phyloP scores from a whole-genome alignment of 1,284 basidiomycete genomes.

The Hemileia vastatrix region DNA sequence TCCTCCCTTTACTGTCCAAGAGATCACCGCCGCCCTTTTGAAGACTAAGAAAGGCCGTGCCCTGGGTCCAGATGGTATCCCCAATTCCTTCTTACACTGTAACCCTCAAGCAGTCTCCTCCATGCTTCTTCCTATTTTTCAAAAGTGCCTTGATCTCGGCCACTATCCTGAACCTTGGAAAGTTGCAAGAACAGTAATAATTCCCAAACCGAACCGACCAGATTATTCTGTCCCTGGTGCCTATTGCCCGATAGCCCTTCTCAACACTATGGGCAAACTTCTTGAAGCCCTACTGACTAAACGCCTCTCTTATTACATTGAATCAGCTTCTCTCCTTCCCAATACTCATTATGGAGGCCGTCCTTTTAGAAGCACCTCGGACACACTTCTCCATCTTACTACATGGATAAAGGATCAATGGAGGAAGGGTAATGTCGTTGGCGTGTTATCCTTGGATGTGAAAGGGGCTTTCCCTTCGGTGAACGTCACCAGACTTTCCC shows the following conservation, averaged over 20 bases:
- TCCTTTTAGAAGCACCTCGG: not conserved
- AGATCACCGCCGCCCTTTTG: no score
- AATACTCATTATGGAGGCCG: constrained; percentile 6
- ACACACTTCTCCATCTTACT: not conserved
- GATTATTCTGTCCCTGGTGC: not conserved
- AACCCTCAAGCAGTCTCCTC: no score
- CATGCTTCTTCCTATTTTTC: no score
- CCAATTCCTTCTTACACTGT: no score
- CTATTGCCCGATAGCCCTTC: constrained; percentile 7
- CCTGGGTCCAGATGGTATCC: no score
- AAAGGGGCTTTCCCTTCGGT: constrained; percentile 8
- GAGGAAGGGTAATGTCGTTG: constrained; percentile 1
- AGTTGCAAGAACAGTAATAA: constrained; percentile 3
- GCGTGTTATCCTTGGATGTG: not conserved
- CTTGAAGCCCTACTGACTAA: constrained; percentile 2
- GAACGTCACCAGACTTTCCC: not conserved
- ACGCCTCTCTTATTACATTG: constrained; percentile 2
- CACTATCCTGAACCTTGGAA: constrained; percentile 4
- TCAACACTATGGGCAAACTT: constrained; percentile 7
- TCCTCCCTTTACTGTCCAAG: no score
- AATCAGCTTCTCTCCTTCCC: not conserved
- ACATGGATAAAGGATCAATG: constrained; percentile 8
- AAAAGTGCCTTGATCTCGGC: constrained; percentile 1
- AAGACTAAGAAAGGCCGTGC: no score
- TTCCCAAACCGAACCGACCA: constrained; percentile 1